phyloP scores from a whole-genome alignment of 1,139 yeast species.

The Kodamaea fungicola region DNA sequence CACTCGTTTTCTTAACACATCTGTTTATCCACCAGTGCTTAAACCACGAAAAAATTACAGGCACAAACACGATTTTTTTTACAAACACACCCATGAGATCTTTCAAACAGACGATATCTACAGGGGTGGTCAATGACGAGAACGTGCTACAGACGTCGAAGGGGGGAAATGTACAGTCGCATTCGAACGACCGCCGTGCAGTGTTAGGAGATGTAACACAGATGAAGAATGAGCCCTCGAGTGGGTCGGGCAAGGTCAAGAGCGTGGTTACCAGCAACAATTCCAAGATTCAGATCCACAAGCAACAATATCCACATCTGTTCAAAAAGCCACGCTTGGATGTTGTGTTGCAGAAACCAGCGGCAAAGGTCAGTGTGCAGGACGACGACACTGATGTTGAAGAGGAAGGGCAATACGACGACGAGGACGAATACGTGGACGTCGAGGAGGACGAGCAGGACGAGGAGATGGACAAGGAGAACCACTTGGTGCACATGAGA shows the following conservation, averaged over 20 bases:
- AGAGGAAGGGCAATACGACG: constrained; percentile 7
- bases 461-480: constrained; percentile 6
- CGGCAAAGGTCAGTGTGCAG: constrained; percentile 6
- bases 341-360: constrained; percentile 8
- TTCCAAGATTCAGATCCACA: constrained; percentile 20
- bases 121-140: background rate
- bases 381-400: constrained; percentile 10
- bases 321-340: constrained; percentile 24
- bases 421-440: constrained; percentile 11
- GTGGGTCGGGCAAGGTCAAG: constrained; percentile 3
- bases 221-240: constrained; percentile 10
- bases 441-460: constrained; percentile 9
- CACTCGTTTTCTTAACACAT: background rate
- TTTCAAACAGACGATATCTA: constrained; percentile 3
- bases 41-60: background rate
- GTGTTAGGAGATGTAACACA: constrained; percentile 32
- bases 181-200: constrained; percentile 16
- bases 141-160: background rate
- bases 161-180: background rate
- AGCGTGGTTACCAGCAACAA: constrained; percentile 7
- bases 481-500: constrained; percentile 2
- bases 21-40: background rate
- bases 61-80: background rate
- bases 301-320: constrained; percentile 17
- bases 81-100: constrained; percentile 3